phyloP scores from a whole-genome alignment of 1,284 basidiomycete genomes.

The Singerocomus inundabilis region DNA sequence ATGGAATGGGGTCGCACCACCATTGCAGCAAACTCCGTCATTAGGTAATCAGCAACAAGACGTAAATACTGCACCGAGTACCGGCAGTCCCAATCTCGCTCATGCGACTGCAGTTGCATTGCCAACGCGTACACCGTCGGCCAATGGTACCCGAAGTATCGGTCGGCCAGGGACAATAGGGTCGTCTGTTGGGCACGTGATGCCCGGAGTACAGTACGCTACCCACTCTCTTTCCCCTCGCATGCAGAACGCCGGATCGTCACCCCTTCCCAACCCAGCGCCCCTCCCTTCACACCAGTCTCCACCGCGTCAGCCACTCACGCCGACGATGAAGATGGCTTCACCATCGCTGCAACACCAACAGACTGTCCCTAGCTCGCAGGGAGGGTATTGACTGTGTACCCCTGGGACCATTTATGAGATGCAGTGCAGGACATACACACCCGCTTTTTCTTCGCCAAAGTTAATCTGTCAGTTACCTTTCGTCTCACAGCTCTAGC shows the following conservation, averaged over 20 bases:
- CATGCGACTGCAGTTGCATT: constrained; percentile 35
- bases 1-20: constrained; percentile 35
- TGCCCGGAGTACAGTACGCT: constrained; percentile 40
- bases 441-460: constrained; percentile 10
- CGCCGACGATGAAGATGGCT: constrained; percentile 51
- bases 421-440: constrained; percentile 13
- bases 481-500: constrained; percentile 21
- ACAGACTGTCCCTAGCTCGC: constrained; percentile 46
- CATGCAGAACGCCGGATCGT: constrained; percentile 48
- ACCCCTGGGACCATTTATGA: constrained; percentile 10
- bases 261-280: constrained; percentile 43
- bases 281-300: constrained; percentile 47
- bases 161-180: constrained; percentile 35
- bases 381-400: constrained; percentile 41
- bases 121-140: constrained; percentile 51
- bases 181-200: constrained; percentile 35
- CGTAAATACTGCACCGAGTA: constrained; percentile 29
- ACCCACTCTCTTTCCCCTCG: constrained; percentile 53
- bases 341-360: constrained; percentile 67
- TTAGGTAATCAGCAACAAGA: constrained; percentile 30
- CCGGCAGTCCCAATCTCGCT: constrained; percentile 36
- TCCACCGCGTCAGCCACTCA: constrained; percentile 54
- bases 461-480: constrained; percentile 14
- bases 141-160: constrained; percentile 51
- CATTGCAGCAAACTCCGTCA: constrained; percentile 34